Base-by-base conservation (phyloP, 305 asterid genomes). In the Rubia peregrina region DNA sequence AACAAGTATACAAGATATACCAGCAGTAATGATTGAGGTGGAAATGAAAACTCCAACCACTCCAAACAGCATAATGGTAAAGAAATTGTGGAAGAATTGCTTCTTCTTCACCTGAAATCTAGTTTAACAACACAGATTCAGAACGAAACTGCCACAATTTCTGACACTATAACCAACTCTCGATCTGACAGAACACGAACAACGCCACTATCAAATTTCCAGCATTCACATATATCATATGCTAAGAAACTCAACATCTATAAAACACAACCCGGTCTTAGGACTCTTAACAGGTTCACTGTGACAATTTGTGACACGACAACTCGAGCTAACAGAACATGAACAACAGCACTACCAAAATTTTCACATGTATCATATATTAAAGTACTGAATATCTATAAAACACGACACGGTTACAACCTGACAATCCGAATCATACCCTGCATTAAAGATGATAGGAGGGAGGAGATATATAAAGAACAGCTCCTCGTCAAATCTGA, bases 391-490 rank as follows among this genome's bases (percentile, higher is more conserved):
- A n/a, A n/a, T 9, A 59, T 59, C 30, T 10, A 22, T 59, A 19
- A 59, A 48, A 57, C 12, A 56, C 53, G 66, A 19, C 48, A 44
- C 16, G 16, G 30, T 16, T 16, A 67, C 17, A 11, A 22, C 14
- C 17, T 9, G 36, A 1, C 36, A 30, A 60, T 9, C 12, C 53
- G 53, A 46, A 4, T n/a, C 85, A 79, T 80, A 91, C 99, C 99
- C 99, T 66, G 99, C 99, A 75, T 94, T 94, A 65, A 94, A 94
- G 60, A 94, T 89, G 61, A 94, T 94, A 0, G 99, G 96, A 1
- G 99, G 99, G 65, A 94, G 91, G 72, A 91, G 96, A 80, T 94
- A 94, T 22, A 87, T 87, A 81, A 94, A 94, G 93, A 94, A 94
- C 69, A 88, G 65, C 63, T 91, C 95, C 79, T 94, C 99, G 43